phyloP scores from a whole-genome alignment of 441 rosid genomes.

The Brassica hybrid region DNA sequence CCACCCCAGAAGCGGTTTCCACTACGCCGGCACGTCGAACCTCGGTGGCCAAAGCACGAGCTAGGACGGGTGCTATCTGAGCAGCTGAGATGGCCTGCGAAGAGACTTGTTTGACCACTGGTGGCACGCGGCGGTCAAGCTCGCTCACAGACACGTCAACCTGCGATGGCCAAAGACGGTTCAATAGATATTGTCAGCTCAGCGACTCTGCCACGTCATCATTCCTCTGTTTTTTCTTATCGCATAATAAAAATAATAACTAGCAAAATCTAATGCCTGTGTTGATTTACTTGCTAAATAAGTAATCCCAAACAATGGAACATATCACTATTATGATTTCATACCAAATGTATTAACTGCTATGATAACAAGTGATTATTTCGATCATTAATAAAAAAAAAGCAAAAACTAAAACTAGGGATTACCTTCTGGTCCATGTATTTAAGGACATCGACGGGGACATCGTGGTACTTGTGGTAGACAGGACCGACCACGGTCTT shows the following conservation, averaged over 20 bases:
- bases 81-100: slow-evolving; percentile 51
- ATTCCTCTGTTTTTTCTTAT: too few relatives aligned
- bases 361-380: too few relatives aligned
- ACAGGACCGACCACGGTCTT: slow-evolving; percentile 88
- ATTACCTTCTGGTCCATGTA: slow-evolving; percentile 84
- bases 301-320: too few relatives aligned
- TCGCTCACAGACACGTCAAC: slow-evolving; percentile 70
- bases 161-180: slow-evolving; percentile 35
- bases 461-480: slow-evolving; percentile 70
- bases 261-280: too few relatives aligned
- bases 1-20: slow-evolving; percentile 76
- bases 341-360: too few relatives aligned
- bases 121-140: slow-evolving; percentile 71
- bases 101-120: slow-evolving; percentile 74
- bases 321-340: too few relatives aligned
- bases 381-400: too few relatives aligned
- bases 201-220: too few relatives aligned
- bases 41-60: slow-evolving; percentile 70
- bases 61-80: slow-evolving; percentile 59
- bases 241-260: too few relatives aligned
- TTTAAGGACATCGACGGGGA: slow-evolving; percentile 79
- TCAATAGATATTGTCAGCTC: background rate
- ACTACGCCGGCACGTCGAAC: slow-evolving; percentile 72
- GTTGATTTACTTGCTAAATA: too few relatives aligned
- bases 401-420: background rate